Conservation (phyloP, 75 land plant species). For the Ceratopteris richardii region DNA sequence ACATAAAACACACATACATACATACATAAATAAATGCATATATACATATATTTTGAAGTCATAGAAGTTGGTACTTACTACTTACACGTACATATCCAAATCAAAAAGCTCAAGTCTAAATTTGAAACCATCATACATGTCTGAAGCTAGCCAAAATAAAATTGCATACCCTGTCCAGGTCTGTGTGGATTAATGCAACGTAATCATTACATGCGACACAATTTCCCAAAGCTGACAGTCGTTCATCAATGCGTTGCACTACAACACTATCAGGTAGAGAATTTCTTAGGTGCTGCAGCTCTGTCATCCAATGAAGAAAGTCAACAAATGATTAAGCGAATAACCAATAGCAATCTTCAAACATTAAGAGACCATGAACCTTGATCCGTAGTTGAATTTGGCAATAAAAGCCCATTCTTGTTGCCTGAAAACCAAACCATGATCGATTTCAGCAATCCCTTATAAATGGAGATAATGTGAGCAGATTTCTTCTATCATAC, state of each 20-base stretch:
- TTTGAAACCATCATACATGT: too few species aligned
- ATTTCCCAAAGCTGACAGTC: slow-evolving; percentile 89
- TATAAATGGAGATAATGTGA: neutral
- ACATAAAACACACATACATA: too few species aligned
- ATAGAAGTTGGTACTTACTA: too few species aligned
- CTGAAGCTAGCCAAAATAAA: too few species aligned
- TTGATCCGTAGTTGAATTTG: slow-evolving; percentile 93
- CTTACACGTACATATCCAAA: too few species aligned
- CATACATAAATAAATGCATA: too few species aligned
- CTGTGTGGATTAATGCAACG: slow-evolving; percentile 88
- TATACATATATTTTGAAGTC: too few species aligned
- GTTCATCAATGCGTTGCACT: slow-evolving; percentile 85
- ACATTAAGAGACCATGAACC: slow-evolving; percentile 24
- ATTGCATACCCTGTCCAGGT: slow-evolving; percentile 75
- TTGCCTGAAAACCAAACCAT: slow-evolving; percentile 49
- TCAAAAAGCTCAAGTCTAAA: too few species aligned
- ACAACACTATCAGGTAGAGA: slow-evolving; percentile 86
- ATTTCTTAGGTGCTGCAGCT: slow-evolving; percentile 85
- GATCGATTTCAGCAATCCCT: neutral
- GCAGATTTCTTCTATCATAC: slow-evolving; percentile 21
- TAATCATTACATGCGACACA: slow-evolving; percentile 91
- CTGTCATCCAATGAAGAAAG: slow-evolving; percentile 21
- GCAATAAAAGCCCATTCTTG: slow-evolving; percentile 87
- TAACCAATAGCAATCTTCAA: neutral
- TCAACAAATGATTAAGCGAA: neutral